phyloP scores from a whole-genome alignment of 352 stramenopile species.

The Phytophthora sojae region DNA sequence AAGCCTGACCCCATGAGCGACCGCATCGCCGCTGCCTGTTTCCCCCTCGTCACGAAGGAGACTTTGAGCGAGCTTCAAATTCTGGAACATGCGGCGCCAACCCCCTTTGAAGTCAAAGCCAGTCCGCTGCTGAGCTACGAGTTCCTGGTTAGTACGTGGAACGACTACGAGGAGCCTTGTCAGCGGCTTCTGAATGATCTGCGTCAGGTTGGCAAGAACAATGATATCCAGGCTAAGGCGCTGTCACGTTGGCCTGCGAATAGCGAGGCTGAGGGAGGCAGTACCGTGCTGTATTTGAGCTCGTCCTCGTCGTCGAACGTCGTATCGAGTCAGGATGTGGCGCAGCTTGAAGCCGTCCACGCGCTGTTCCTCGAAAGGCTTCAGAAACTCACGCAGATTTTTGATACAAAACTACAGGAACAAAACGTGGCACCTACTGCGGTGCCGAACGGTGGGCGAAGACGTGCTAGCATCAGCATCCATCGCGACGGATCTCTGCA shows the following conservation, averaged over 20 bases:
- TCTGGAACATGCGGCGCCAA: constrained; percentile 43
- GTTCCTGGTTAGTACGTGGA: constrained; percentile 66
- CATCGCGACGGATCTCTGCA: constrained; percentile 29
- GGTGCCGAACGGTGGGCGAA: not conserved
- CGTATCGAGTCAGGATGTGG: not conserved
- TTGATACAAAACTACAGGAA: not conserved
- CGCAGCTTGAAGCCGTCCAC: not conserved
- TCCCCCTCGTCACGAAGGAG: constrained; percentile 59
- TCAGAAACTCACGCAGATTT: not conserved
- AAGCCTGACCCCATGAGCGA: constrained; percentile 59
- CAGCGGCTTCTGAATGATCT: constrained; percentile 61
- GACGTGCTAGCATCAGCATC: constrained; percentile 22
- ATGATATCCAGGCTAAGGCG: constrained; percentile 68
- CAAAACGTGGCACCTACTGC: not conserved
- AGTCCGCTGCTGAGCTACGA: constrained; percentile 57
- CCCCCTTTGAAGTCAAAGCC: constrained; percentile 50
- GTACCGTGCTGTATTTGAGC: not conserved
- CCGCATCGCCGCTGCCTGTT: constrained; percentile 69
- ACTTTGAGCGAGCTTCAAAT: constrained; percentile 46
- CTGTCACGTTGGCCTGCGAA: constrained; percentile 22
- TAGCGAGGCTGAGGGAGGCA: not conserved
- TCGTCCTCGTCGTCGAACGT: not conserved
- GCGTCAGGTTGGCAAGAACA: constrained; percentile 62
- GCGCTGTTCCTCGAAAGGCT: not conserved
- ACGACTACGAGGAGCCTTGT: constrained; percentile 60